Conservation (phyloP, 345 rosid genomes). For the Kandelia obovata region DNA sequence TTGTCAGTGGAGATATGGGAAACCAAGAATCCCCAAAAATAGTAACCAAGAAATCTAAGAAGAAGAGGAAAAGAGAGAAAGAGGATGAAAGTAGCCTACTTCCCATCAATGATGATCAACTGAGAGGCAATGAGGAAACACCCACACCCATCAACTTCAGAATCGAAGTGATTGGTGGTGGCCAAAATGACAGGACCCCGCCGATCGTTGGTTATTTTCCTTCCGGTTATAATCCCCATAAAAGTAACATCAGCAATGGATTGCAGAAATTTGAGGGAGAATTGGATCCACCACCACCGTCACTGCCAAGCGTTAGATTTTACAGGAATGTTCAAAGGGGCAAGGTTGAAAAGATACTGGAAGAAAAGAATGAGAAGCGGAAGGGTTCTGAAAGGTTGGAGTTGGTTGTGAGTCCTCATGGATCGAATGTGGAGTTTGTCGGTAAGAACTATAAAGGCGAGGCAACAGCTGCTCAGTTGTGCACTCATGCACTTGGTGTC, state of each 20-base stretch:
- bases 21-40: constrained; percentile 13
- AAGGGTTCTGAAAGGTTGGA: constrained; percentile 46
- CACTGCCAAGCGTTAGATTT: constrained; percentile 36
- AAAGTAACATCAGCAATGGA: constrained; percentile 1
- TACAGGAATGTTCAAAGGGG: constrained; percentile 35
- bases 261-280: background rate
- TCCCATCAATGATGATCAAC: background rate
- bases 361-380: constrained; percentile 26
- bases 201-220: constrained; percentile 81
- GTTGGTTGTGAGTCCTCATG: constrained; percentile 66
- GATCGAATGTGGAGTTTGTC: constrained; percentile 58
- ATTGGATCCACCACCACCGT: background rate
- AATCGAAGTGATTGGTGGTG: constrained; percentile 41
- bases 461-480: constrained; percentile 55
- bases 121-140: background rate
- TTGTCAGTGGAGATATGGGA: background rate
- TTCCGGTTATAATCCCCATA: constrained; percentile 53
- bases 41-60: constrained; percentile 18
- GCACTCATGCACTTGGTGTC: constrained; percentile 59
- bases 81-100: background rate
- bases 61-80: constrained; percentile 20
- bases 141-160: constrained; percentile 16
- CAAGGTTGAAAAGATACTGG: constrained; percentile 12
- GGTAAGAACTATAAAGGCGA: constrained; percentile 69
- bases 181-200: constrained; percentile 40